Conservation (phyloP, 1,139 yeast genomes). For the Nadsonia commutata region DNA sequence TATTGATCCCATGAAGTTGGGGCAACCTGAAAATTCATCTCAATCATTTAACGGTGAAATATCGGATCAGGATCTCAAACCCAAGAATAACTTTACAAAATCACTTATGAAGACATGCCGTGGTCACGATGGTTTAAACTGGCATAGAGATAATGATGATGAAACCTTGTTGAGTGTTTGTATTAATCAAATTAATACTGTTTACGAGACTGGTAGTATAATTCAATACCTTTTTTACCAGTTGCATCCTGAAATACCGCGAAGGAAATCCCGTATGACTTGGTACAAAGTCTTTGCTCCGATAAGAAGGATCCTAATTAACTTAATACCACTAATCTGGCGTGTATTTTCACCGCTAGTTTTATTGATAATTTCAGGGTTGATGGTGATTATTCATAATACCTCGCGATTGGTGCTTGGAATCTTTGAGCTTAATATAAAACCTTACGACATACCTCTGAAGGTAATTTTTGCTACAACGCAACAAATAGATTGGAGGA, state of each 20-base stretch:
- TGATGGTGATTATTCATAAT: conserved; percentile 13
- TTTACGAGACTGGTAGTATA: conserved; percentile 19
- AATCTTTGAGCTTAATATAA: conserved; percentile 25
- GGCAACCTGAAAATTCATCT: background rate
- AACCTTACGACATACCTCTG: conserved; percentile 19
- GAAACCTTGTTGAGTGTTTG: conserved; percentile 12
- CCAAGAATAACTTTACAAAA: background rate
- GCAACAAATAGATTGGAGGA: conserved; percentile 64
- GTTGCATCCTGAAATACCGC: conserved; percentile 17
- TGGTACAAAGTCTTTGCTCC: no score
- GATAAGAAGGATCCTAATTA: conserved; percentile 7
- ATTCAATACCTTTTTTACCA: conserved; percentile 17
- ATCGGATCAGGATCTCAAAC: background rate
- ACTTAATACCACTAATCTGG: conserved; percentile 8
- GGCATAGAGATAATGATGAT: conserved; percentile 7
- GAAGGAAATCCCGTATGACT: no score
- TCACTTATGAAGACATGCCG: conserved; percentile 8
- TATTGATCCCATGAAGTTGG: conserved; percentile 53
- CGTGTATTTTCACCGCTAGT: conserved; percentile 8
- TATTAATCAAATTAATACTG: conserved; percentile 22
- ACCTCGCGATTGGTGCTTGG: conserved; percentile 24
- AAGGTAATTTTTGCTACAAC: conserved; percentile 46
- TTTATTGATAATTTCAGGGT: conserved; percentile 9
- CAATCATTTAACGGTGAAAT: background rate
- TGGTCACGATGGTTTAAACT: background rate